These are phyloP conservation scores for Pascua sp. DNA, from an alignment of 1,284 basidiomycete genomes.

Conservation along the genomic window DNA sequence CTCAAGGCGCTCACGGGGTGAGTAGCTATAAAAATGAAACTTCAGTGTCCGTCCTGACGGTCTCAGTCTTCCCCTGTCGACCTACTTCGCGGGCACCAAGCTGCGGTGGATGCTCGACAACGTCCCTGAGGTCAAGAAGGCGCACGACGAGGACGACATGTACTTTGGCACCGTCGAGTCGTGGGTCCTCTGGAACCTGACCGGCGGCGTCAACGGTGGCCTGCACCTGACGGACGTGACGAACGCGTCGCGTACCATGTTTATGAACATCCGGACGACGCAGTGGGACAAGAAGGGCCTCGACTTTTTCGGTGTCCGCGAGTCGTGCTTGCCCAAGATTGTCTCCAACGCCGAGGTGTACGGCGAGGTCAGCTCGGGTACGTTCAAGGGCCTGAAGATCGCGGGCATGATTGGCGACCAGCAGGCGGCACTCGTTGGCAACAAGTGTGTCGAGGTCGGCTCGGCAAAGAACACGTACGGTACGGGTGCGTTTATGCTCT, in stretches of 20 bases:
- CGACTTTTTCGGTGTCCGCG: constrained; percentile 79
- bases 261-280: constrained; percentile 78
- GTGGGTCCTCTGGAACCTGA: constrained; percentile 77
- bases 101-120: constrained; percentile 95
- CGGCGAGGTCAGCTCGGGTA: constrained; percentile 63
- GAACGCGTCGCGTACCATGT: constrained; percentile 91
- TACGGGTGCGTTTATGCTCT: constrained; percentile 92
- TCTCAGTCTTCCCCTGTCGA: constrained; percentile 71
- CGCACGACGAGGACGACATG: constrained; percentile 77
- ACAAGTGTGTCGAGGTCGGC: constrained; percentile 81
- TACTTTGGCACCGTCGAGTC: constrained; percentile 94
- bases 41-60: not conserved
- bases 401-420: constrained; percentile 94
- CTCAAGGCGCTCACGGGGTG: constrained; percentile 18
- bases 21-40: not conserved
- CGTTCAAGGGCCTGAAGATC: constrained; percentile 72
- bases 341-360: constrained; percentile 91
- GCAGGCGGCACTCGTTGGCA: constrained; percentile 94
- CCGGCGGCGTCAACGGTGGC: constrained; percentile 64
- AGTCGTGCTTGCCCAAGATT: constrained; percentile 76
- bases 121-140: constrained; percentile 68
- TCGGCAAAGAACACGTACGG: constrained; percentile 94
- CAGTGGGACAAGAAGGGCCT: constrained; percentile 79
- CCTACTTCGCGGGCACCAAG: constrained; percentile 96
- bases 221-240: constrained; percentile 88